Base-by-base conservation (phyloP, 805 yeast genomes). In the Cyberlindnera misumaiensis region DNA sequence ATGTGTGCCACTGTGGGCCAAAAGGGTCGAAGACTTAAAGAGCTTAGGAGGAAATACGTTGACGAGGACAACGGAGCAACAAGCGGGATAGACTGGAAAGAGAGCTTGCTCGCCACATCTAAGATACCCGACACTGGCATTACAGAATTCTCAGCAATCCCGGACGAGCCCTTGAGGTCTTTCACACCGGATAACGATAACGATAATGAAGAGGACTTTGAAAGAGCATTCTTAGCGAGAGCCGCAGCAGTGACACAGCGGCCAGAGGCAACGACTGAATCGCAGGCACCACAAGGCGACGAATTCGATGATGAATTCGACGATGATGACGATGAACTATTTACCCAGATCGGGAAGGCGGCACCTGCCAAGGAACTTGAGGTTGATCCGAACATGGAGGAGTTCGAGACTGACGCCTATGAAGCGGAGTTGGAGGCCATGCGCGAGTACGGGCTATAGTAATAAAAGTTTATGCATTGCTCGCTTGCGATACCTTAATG, bases 1-100 rank as follows among this genome's bases (percentile, higher is more conserved):
- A 59, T 81, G 47, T 59, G 79, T 35, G 65, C 70, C 30, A 60
- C 67, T 12, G 67, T 76, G 30, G 80, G 83, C 11, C 24, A 20
- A 20, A 59, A 57, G 44, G 56, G 53, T 5, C 60, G 71, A 16
- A 58, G 63, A 13, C 60, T 76, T 24, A 67, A 65, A 41, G 63
- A 58, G 3, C 62, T 69, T 44, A 62, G 78, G 49, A 56, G 65
- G 30, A 56, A 52, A 11, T 52, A 59, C 40, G 56, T 70, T 11
- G 54, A 61, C 20, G 60, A 61, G 15, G 80, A 74, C 40, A 27
- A 18, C n/a, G 18, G 33, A 32, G 3, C 12, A 6, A 5, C 16
- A 7, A 31, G 27, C 9, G 27, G 15, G 14, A 12, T 8, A 4
- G 34, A 31, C 7, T 20, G n/a, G 13, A 5, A 12, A 13, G 36